These are phyloP conservation scores for Acacia acuminata DNA, from an alignment of 306 rosid species.

Conservation along the genomic window DNA sequence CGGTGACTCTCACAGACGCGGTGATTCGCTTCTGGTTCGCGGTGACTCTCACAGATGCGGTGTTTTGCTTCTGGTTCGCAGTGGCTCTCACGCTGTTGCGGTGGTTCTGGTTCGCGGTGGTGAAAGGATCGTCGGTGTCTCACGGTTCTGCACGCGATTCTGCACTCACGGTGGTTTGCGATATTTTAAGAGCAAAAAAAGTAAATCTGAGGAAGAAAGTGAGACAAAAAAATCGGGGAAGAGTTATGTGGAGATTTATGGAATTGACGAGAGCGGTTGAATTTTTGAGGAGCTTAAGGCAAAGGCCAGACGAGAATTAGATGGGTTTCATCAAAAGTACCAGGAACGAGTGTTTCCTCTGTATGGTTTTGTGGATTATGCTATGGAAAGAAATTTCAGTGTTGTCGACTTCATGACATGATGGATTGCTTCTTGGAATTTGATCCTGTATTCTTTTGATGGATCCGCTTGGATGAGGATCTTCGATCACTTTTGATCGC, in stretches of 20 bases:
- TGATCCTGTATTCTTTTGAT: not conserved
- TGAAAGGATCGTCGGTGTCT: too few species aligned
- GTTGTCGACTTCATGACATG: slow-evolving; percentile 47
- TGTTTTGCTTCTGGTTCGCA: too few species aligned
- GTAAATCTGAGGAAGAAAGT: slow-evolving; percentile 27
- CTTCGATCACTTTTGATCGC: not conserved
- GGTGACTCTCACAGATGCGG: too few species aligned
- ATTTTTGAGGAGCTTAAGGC: slow-evolving; percentile 68
- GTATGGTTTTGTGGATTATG: slow-evolving; percentile 92
- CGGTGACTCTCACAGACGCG: too few species aligned
- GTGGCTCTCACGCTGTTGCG: too few species aligned
- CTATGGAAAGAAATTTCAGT: slow-evolving; percentile 74
- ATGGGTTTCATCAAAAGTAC: slow-evolving; percentile 80
- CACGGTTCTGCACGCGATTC: too few species aligned
- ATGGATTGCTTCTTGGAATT: slow-evolving; percentile 24
- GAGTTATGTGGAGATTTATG: slow-evolving; percentile 71
- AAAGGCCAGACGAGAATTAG: slow-evolving; percentile 76
- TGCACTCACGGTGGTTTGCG: too few species aligned
- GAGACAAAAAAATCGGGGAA: slow-evolving; percentile 50
- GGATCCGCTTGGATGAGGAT: slow-evolving; percentile 19
- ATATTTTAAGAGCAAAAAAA: slow-evolving; percentile 58
- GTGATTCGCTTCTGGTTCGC: too few species aligned
- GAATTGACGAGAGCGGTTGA: slow-evolving; percentile 79
- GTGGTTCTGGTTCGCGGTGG: too few species aligned
- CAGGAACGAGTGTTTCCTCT: slow-evolving; percentile 76